Evolutionary conservation across 192 early-diverging fungal genomes (phyloP).

Genomic region (Dissophora ornata): DNA sequence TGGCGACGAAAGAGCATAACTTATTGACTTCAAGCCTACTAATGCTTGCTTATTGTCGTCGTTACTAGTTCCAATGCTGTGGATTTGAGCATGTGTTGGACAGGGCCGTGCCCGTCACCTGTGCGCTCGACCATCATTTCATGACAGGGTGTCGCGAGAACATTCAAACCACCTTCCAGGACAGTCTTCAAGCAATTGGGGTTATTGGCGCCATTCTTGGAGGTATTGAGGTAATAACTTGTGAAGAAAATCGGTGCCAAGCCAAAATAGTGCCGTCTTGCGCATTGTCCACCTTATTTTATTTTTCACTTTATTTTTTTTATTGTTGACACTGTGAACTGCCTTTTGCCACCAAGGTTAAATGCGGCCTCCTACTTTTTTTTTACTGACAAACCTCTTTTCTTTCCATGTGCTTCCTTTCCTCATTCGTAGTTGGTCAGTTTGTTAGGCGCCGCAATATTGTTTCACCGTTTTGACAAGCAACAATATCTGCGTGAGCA

Average conservation of each 20-base stretch:
- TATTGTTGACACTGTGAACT: too few relatives aligned
- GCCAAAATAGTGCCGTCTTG: too few relatives aligned
- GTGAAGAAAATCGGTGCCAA: too few relatives aligned
- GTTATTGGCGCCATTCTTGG: constrained; percentile 54
- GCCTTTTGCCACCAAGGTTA: not conserved
- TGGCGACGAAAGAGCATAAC: too few relatives aligned
- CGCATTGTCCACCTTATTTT: too few relatives aligned
- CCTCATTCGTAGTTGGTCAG: constrained; percentile 28
- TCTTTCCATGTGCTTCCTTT: not conserved
- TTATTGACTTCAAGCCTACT: too few relatives aligned
- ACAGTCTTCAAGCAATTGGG: constrained; percentile 52
- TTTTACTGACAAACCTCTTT: not conserved
- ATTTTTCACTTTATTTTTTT: too few relatives aligned
- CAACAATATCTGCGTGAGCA: constrained; percentile 26
- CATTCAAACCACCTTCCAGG: constrained; percentile 51
- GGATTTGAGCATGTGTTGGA: constrained; percentile 53
- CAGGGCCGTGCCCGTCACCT: constrained; percentile 42
- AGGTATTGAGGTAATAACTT: constrained; percentile 54
- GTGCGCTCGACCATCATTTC: constrained; percentile 35
- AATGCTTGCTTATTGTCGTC: not conserved
- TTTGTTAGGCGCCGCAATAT: constrained; percentile 35
- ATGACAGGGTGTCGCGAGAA: constrained; percentile 48
- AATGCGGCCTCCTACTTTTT: not conserved
- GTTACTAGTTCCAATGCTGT: constrained; percentile 53
- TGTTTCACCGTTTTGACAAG: constrained; percentile 49